Evolutionary conservation across 768 basidiomycete species (phyloP).

Genomic region (Lactifluus echinatus): DNA sequence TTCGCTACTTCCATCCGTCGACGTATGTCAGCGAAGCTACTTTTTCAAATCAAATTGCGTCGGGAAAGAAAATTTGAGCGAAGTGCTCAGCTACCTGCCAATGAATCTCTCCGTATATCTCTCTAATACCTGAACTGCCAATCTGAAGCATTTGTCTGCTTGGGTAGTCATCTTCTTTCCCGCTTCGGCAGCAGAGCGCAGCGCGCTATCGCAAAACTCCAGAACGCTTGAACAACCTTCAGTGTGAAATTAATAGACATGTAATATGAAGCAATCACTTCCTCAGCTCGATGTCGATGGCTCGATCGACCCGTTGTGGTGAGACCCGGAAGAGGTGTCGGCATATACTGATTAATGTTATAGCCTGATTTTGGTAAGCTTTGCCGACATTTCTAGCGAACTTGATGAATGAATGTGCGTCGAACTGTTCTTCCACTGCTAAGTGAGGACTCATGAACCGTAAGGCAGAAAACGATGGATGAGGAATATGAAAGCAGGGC

Average conservation of each 20-base stretch:
- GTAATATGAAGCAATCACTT: neutral
- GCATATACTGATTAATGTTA: too few relatives aligned
- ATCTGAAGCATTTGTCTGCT: neutral
- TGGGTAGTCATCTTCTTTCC: neutral
- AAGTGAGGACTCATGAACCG: too few relatives aligned
- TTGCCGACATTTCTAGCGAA: neutral
- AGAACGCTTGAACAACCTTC: neutral
- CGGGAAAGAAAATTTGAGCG: too few relatives aligned
- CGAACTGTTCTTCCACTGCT: neutral
- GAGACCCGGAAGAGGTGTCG: too few relatives aligned
- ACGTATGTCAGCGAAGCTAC: neutral
- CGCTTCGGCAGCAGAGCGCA: neutral
- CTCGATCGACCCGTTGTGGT: too few relatives aligned
- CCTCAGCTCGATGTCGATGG: neutral
- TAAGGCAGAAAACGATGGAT: too few relatives aligned
- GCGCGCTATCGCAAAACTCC: neutral
- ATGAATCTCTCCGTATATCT: neutral
- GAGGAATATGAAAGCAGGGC: too few relatives aligned
- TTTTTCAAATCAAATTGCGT: too few relatives aligned
- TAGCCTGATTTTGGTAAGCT: conserved; percentile 3
- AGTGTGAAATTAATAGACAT: neutral
- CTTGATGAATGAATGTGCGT: neutral
- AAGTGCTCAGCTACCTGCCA: neutral
- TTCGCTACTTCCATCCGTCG: neutral
- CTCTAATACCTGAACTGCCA: neutral